phyloP scores from a whole-genome alignment of 495 filamentous ascomycete genomes.

The Penicillium crystallinum region DNA sequence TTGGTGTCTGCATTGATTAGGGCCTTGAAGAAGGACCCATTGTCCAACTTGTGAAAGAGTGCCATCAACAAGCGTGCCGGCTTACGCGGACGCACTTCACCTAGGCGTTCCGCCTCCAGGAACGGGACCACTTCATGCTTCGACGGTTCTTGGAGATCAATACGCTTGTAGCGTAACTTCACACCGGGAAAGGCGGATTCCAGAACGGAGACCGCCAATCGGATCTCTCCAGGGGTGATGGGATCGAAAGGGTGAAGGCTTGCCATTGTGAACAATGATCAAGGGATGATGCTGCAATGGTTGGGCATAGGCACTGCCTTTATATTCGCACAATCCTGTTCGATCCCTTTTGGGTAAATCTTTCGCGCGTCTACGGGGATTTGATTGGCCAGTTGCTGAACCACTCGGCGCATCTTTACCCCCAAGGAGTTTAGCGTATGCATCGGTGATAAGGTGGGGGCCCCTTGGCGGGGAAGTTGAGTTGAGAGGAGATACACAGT shows the following conservation, averaged over 20 bases:
- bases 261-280: slow-evolving; percentile 14
- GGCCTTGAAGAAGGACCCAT: slow-evolving; percentile 38
- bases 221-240: slow-evolving; percentile 39
- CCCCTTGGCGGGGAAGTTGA: background rate
- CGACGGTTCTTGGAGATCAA: slow-evolving; percentile 41
- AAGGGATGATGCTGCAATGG: background rate
- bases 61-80: slow-evolving; percentile 37
- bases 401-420: slow-evolving; percentile 20
- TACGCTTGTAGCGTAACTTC: slow-evolving; percentile 40
- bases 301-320: background rate
- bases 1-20: slow-evolving; percentile 39
- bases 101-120: slow-evolving; percentile 36
- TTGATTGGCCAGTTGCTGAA: slow-evolving; percentile 8
- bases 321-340: background rate
- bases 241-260: slow-evolving; percentile 42
- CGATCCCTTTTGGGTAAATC: slow-evolving; percentile 16
- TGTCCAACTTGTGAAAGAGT: slow-evolving; percentile 40
- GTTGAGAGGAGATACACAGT: background rate
- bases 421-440: slow-evolving; percentile 10
- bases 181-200: slow-evolving; percentile 36
- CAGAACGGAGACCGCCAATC: slow-evolving; percentile 34
- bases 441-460: background rate
- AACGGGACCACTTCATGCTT: slow-evolving; percentile 40
- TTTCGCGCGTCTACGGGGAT: slow-evolving; percentile 9
- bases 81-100: slow-evolving; percentile 28